These are phyloP conservation scores for Trametes punicea DNA, from an alignment of 768 basidiomycete genomes.

Conservation along the genomic window DNA sequence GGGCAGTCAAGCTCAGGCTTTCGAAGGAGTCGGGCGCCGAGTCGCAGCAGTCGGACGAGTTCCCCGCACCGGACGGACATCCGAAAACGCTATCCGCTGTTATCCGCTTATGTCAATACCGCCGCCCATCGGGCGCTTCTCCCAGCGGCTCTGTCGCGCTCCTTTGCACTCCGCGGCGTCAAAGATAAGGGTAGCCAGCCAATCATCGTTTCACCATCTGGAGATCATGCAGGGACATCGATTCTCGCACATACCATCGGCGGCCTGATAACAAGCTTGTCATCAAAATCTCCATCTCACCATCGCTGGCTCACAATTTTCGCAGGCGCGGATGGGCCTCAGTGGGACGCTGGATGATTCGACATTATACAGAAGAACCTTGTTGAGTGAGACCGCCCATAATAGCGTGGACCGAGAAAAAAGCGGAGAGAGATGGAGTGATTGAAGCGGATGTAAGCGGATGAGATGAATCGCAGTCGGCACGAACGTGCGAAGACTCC, in stretches of 20 bases:
- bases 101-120: not conserved
- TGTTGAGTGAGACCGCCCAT: not conserved
- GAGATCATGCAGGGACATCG: not conserved
- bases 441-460: conserved; percentile 16
- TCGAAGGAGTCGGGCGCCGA: not conserved
- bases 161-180: conserved; percentile 6
- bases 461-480: conserved; percentile 10
- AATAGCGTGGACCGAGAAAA: conserved; percentile 1
- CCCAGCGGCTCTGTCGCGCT: not conserved
- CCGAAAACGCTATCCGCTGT: not conserved
- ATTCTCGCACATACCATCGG: conserved; percentile 15
- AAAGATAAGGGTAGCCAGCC: conserved; percentile 12
- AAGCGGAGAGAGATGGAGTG: conserved; percentile 6
- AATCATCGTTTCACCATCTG: conserved; percentile 2
- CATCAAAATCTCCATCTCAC: not conserved
- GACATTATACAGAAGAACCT: not conserved
- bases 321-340: not conserved
- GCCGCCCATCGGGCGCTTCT: not conserved
- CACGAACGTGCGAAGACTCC: conserved; percentile 20
- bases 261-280: not conserved
- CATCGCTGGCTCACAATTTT: not conserved
- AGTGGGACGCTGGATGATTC: not conserved
- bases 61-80: not conserved
- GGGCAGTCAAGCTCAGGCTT: not conserved
- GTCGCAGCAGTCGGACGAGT: not conserved